These are phyloP conservation scores for Skeletonema costatum DNA, from an alignment of 108 stramenopile species.

Conservation along the genomic window DNA sequence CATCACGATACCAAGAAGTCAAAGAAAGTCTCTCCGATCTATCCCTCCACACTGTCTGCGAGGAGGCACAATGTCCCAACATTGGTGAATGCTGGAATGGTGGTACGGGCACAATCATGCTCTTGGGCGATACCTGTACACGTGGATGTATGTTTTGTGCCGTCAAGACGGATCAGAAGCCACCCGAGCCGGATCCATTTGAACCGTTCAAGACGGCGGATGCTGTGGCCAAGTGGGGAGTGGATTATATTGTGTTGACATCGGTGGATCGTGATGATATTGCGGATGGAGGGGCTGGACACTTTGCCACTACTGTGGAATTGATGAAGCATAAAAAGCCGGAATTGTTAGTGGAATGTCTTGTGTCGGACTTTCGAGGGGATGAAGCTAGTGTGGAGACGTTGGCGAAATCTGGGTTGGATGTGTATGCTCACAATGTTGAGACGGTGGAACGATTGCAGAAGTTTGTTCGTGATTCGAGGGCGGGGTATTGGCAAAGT, in stretches of 20 bases:
- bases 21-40: conserved; percentile 79
- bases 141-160: conserved; percentile 98
- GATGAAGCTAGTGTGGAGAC: conserved; percentile 67
- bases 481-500: conserved; percentile 94
- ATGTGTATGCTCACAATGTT: conserved; percentile 99
- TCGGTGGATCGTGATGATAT: conserved; percentile 97
- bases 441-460: conserved; percentile 97
- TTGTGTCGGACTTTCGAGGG: conserved; percentile 97
- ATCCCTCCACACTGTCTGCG: conserved; percentile 94
- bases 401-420: conserved; percentile 93
- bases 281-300: conserved; percentile 92
- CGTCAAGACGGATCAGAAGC: conserved; percentile 90
- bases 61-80: conserved; percentile 99
- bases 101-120: conserved; percentile 99
- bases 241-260: conserved; percentile 98
- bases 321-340: conserved; percentile 90
- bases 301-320: conserved; percentile 94
- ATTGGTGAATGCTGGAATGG: conserved; percentile 99
- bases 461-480: conserved; percentile 88
- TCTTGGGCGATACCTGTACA: conserved; percentile 98
- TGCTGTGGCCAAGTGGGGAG: conserved; percentile 94
- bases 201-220: conserved; percentile 96
- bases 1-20: conserved; percentile 78
- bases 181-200: conserved; percentile 94
- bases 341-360: conserved; percentile 94